These are phyloP conservation scores for Rhodotorula paludigena DNA, from an alignment of 768 basidiomycete species.

Conservation along the genomic window DNA sequence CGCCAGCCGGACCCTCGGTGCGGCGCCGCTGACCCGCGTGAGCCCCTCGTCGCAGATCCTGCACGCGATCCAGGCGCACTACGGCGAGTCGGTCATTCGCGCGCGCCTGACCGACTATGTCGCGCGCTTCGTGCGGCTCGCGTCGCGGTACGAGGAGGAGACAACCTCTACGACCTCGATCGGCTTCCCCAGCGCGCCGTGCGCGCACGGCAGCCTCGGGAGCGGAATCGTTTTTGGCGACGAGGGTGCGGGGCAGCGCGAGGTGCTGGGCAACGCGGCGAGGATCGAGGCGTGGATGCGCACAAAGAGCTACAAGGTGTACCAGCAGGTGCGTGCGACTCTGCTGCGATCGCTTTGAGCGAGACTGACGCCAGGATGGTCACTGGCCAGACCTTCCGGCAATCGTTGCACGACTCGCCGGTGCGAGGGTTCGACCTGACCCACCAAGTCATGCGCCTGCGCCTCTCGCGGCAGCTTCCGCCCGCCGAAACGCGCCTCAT, in stretches of 20 bases:
- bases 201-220: constrained; percentile 53
- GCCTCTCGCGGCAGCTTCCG: constrained; percentile 65
- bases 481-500: constrained; percentile 71
- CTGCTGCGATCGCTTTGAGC: not conserved
- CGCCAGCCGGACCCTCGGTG: too few species aligned
- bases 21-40: not conserved
- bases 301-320: constrained; percentile 73
- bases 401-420: constrained; percentile 54
- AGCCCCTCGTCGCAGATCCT: constrained; percentile 58
- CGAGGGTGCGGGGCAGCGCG: constrained; percentile 59
- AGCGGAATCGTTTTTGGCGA: constrained; percentile 76
- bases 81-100: constrained; percentile 81
- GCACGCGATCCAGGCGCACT: constrained; percentile 81
- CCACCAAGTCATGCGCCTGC: constrained; percentile 78
- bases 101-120: constrained; percentile 86
- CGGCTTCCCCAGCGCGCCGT: constrained; percentile 55
- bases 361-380: too few species aligned
- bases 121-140: constrained; percentile 75
- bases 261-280: constrained; percentile 68
- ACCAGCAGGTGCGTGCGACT: constrained; percentile 57
- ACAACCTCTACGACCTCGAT: constrained; percentile 65
- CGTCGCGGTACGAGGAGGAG: constrained; percentile 87
- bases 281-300: constrained; percentile 90
- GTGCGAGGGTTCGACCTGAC: constrained; percentile 76
- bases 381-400: constrained; percentile 55